Evolutionary conservation across 2,329 filamentous ascomycete genomes (phyloP), one percentile per base, ranked within the genome.

Genomic region (Aspergillus pseudotamarii): DNA sequence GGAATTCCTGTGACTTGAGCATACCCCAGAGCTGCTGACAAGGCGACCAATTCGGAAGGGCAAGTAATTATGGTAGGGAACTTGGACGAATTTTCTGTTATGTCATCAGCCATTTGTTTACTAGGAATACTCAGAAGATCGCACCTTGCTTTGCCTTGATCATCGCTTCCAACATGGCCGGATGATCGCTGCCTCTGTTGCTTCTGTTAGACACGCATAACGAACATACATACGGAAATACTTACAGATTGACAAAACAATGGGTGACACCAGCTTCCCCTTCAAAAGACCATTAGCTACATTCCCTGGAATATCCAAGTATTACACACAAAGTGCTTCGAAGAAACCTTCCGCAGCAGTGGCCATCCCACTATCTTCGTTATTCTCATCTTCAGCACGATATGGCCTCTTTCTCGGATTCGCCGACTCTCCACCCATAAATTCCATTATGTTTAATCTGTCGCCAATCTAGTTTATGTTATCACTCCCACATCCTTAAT

Each of bases 1-100:
- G 62, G 62, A 11, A 54, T 50, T 23, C 61, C 55, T 14, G 48
- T 64, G 41, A 64, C 53, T 11, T 60, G 56, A 6, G 62, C 62
- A 21, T 61, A 64, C 32, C 62, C 59, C 36, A 62, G 59, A 10
- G 62, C 62, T 10, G 59, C 59, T n/a, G 62, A 64, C 16, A 64
- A 41, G 14, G 62, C 62, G 12, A 64, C 62, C 16, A 64, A 57
- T 51, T 34, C 58, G 26, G 30, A 62, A 34, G 59, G 58, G 46
- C 51, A 64, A 51, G 57, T 58, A 21, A 64, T 57, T 32, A 64
- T 64, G 11, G 53, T 61, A 9, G 62, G 62, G 32, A 55, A 64
- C 9, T 45, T 53, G 10, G 41, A 12, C 12, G 56, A 30, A 10
- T 54, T 50, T 30, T 62, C 62, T 48, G 58, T 59, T 38, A 54